phyloP scores from a whole-genome alignment of 345 rosid genomes.

The Boechera stricta region DNA sequence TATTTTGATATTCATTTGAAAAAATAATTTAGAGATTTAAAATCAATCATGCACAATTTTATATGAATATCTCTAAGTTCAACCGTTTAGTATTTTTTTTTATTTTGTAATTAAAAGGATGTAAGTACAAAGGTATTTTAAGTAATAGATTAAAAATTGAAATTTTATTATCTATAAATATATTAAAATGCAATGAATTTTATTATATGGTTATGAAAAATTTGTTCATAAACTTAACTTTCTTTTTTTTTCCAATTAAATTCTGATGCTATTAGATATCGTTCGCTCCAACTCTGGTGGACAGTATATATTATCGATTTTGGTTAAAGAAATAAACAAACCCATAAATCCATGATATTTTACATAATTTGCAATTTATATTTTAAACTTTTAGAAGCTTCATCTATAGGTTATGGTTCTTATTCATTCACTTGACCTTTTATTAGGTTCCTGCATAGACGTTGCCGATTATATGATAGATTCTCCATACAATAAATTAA shows the following conservation, averaged over 20 bases:
- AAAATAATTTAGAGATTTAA: not conserved
- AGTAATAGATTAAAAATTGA: too few species aligned
- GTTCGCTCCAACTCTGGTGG: not conserved
- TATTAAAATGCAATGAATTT: too few species aligned
- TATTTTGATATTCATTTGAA: not conserved
- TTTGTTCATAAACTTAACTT: not conserved
- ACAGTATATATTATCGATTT: not conserved
- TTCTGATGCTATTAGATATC: not conserved
- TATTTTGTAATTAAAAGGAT: not conserved
- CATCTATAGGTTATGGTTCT: constrained; percentile 20
- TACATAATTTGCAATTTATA: not conserved
- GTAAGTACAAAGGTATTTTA: not conserved
- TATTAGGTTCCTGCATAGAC: constrained; percentile 19
- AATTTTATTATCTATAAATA: not conserved
- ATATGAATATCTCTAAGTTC: not conserved
- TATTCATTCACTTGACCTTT: constrained; percentile 18
- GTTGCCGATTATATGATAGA: constrained; percentile 29
- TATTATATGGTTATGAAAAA: not conserved
- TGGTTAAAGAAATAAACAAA: not conserved
- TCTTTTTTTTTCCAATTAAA: not conserved
- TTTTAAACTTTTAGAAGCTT: constrained; percentile 33
- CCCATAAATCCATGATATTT: not conserved
- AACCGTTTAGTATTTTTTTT: not conserved
- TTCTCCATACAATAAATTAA: constrained; percentile 5
- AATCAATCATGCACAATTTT: not conserved